Evolutionary conservation across 768 basidiomycete species (phyloP).

Genomic region (Exsudoporus frostii): DNA sequence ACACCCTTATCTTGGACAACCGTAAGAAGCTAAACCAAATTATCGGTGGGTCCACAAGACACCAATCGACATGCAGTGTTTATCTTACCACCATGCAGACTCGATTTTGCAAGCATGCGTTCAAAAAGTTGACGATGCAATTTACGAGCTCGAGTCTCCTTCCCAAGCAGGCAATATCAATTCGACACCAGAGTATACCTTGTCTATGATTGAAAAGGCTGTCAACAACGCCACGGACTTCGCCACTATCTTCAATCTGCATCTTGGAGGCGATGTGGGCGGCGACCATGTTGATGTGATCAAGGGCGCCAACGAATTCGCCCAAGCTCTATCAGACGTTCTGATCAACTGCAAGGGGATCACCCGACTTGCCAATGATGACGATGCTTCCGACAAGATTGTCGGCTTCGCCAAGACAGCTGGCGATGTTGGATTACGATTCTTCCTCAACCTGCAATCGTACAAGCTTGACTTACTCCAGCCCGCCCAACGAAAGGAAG

Average conservation of each 20-base stretch:
- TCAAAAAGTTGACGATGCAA: slow-evolving; percentile 94
- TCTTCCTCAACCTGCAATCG: slow-evolving; percentile 95
- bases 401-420: slow-evolving; percentile 77
- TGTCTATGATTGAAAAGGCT: slow-evolving; percentile 98
- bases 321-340: slow-evolving; percentile 89
- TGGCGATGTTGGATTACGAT: slow-evolving; percentile 84
- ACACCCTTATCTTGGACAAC: slow-evolving; percentile 93
- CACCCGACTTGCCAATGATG: slow-evolving; percentile 86
- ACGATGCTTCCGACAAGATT: slow-evolving; percentile 91
- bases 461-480: slow-evolving; percentile 87
- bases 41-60: slow-evolving; percentile 58
- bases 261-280: slow-evolving; percentile 80
- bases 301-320: slow-evolving; percentile 94
- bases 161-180: slow-evolving; percentile 92
- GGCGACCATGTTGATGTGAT: slow-evolving; percentile 98
- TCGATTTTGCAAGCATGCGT: slow-evolving; percentile 96
- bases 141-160: slow-evolving; percentile 97
- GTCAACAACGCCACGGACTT: slow-evolving; percentile 94
- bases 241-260: slow-evolving; percentile 89
- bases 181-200: slow-evolving; percentile 97
- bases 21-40: slow-evolving; percentile 97
- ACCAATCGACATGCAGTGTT: slow-evolving; percentile 3
- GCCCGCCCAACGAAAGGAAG: slow-evolving; percentile 71
- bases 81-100: slow-evolving; percentile 47
- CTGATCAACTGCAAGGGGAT: slow-evolving; percentile 93